phyloP scores from a whole-genome alignment of 805 yeast genomes.

The Diddensiella santjacobensis region DNA sequence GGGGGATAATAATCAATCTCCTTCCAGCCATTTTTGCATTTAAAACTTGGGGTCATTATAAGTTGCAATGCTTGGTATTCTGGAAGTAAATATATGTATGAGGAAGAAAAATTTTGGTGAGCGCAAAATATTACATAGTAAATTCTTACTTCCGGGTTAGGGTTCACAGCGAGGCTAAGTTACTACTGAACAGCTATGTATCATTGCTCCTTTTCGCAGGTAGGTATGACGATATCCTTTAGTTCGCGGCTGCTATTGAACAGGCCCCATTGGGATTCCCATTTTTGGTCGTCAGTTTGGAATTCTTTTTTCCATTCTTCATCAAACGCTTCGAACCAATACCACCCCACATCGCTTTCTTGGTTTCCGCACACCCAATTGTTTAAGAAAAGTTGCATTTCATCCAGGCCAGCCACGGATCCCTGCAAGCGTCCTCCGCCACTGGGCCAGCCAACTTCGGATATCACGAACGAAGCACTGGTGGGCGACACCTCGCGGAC shows the following conservation, averaged over 20 bases:
- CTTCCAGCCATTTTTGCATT: slow-evolving; percentile 32
- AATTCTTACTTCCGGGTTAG: background rate
- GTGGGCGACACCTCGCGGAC: slow-evolving; percentile 19
- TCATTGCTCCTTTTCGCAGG: slow-evolving; percentile 25
- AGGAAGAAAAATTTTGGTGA: slow-evolving; percentile 9
- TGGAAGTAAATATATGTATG: slow-evolving; percentile 20
- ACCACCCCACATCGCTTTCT: slow-evolving; percentile 44
- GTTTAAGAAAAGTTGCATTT: slow-evolving; percentile 47
- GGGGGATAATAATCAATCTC: slow-evolving; percentile 25
- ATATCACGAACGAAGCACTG: slow-evolving; percentile 37
- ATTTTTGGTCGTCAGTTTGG: slow-evolving; percentile 44
- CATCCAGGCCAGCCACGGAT: slow-evolving; percentile 45
- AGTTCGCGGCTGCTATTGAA: slow-evolving; percentile 47
- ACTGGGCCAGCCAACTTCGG: slow-evolving; percentile 75
- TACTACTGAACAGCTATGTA: background rate
- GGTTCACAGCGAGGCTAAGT: background rate
- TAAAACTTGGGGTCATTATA: slow-evolving; percentile 13
- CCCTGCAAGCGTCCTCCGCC: slow-evolving; percentile 49
- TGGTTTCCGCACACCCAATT: slow-evolving; percentile 50
- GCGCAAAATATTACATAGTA: no score
- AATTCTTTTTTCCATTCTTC: slow-evolving; percentile 65
- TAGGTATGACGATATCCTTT: slow-evolving; percentile 42
- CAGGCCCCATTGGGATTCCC: slow-evolving; percentile 76
- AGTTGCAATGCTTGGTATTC: slow-evolving; percentile 24
- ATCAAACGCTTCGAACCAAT: slow-evolving; percentile 66